Conservation (phyloP, 2,329 filamentous ascomycete species). For the Sordariomycetes sp. region DNA sequence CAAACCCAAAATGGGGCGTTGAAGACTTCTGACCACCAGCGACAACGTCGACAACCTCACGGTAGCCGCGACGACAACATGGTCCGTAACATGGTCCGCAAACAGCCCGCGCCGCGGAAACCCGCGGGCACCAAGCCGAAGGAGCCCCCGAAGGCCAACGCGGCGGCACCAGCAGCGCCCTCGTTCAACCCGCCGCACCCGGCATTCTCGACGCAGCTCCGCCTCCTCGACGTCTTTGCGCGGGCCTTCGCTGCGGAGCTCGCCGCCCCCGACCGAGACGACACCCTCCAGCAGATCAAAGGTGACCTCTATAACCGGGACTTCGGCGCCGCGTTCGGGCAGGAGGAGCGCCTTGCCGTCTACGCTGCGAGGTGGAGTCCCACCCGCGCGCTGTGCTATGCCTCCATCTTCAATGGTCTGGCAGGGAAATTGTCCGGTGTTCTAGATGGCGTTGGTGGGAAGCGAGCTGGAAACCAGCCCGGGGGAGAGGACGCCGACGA, state of each 20-base stretch:
- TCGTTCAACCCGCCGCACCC: background rate
- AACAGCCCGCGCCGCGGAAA: background rate
- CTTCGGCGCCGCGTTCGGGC: conserved; percentile 70
- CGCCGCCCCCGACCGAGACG: conserved; percentile 31
- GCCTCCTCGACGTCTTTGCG: conserved; percentile 63
- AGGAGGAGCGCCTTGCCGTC: conserved; percentile 59
- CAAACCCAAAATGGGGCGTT: background rate
- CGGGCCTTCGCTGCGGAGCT: conserved; percentile 47
- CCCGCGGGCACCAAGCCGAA: background rate
- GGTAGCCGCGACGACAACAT: background rate
- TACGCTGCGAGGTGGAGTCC: conserved; percentile 92
- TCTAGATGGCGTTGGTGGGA: background rate
- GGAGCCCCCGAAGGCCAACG: background rate
- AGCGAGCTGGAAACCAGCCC: background rate
- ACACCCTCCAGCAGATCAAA: conserved; percentile 71
- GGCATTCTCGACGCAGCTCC: conserved; percentile 39
- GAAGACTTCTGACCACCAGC: background rate
- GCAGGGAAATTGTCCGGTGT: conserved; percentile 11
- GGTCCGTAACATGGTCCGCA: background rate
- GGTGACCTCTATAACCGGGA: conserved; percentile 76
- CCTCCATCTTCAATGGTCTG: conserved; percentile 37
- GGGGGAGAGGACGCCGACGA: conserved; percentile 4
- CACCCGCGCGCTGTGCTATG: conserved; percentile 72
- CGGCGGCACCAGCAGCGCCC: background rate
- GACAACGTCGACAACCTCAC: background rate